A percentile compares a stretch with the other conserved stretches of the same genome.
Conservation (phyloP, 306 rosid species). For the Mimosa pudica region DNA sequence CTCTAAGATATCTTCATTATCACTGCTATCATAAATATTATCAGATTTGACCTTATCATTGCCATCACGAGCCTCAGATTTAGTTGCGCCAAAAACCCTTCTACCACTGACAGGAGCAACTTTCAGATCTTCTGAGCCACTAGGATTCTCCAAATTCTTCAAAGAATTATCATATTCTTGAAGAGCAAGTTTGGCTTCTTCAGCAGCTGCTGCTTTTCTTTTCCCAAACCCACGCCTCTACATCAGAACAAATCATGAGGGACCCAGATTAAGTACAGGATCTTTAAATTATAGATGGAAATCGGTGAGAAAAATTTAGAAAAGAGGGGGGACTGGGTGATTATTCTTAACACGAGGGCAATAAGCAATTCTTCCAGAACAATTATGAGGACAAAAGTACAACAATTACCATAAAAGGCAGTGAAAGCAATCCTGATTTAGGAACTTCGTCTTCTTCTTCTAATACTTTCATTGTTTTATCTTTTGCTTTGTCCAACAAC, state of each 20-base stretch:
- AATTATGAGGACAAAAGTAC: slow-evolving; percentile 30
- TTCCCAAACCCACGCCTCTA: slow-evolving; percentile 83
- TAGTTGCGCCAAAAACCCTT: slow-evolving; percentile 71
- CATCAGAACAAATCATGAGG: slow-evolving; percentile 37
- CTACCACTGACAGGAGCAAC: slow-evolving; percentile 62
- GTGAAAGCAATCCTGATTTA: slow-evolving; percentile 74
- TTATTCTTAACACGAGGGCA: slow-evolving; percentile 12
- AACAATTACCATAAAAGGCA: slow-evolving; percentile 84
- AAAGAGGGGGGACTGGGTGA: background rate
- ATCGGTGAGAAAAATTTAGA: background rate
- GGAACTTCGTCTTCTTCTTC: slow-evolving; percentile 78
- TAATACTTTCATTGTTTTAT: slow-evolving; percentile 62
- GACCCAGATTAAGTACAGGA: background rate
- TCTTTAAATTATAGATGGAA: background rate
- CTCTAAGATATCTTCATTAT: slow-evolving; percentile 68
- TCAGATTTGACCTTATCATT: slow-evolving; percentile 51
- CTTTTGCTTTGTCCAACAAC: slow-evolving; percentile 71
- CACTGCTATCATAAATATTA: slow-evolving; percentile 59
- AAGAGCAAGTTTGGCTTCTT: slow-evolving; percentile 77
- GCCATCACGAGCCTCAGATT: slow-evolving; percentile 49
- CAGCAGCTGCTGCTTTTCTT: slow-evolving; percentile 70
- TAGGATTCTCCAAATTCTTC: slow-evolving; percentile 59
- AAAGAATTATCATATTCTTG: slow-evolving; percentile 67
- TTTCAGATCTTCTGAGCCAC: slow-evolving; percentile 49
- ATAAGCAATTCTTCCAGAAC: slow-evolving; percentile 13